A percentile compares a stretch with the other conserved stretches of the same genome.
These are phyloP conservation scores for Boletus huronensis DNA, from an alignment of 768 basidiomycete genomes.

Conservation along the genomic window DNA sequence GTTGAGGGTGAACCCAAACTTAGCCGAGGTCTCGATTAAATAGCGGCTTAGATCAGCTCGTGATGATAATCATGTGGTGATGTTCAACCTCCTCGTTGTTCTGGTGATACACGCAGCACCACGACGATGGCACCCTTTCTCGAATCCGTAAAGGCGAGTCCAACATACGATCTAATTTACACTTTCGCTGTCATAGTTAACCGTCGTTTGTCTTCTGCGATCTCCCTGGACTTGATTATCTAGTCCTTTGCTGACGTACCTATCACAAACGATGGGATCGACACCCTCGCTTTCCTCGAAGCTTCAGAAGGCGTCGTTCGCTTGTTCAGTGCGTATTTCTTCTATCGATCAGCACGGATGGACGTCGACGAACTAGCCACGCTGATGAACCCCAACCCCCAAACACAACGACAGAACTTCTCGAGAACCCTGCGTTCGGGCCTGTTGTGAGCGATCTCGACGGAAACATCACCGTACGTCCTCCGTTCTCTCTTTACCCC, in stretches of 20 bases:
- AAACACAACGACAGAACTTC: conserved; percentile 16
- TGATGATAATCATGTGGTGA: background rate
- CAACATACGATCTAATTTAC: background rate
- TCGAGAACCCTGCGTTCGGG: conserved; percentile 54
- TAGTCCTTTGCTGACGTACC: conserved; percentile 95
- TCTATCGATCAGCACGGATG: background rate
- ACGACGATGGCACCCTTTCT: conserved; percentile 71
- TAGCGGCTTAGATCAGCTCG: background rate
- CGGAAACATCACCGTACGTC: conserved; percentile 83
- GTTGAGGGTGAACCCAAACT: background rate
- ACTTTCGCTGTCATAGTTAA: background rate
- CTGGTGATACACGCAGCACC: conserved; percentile 1
- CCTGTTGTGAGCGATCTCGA: conserved; percentile 84
- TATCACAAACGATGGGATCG: conserved; percentile 80
- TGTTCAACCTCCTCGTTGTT: background rate
- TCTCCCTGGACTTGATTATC: background rate
- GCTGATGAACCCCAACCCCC: background rate
- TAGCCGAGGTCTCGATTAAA: background rate
- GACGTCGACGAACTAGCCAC: background rate
- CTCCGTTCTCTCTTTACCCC: background rate
- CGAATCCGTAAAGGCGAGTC: conserved; percentile 59
- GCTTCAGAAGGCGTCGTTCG: conserved; percentile 85
- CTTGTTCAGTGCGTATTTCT: conserved; percentile 69
- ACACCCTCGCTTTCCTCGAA: conserved; percentile 84
- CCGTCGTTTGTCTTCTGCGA: background rate